Percentiles rank a stretch among this genome's conserved stretches.
These are phyloP conservation scores for Apiotrichum laibachii DNA, from an alignment of 1,284 basidiomycete genomes.

Conservation along the genomic window DNA sequence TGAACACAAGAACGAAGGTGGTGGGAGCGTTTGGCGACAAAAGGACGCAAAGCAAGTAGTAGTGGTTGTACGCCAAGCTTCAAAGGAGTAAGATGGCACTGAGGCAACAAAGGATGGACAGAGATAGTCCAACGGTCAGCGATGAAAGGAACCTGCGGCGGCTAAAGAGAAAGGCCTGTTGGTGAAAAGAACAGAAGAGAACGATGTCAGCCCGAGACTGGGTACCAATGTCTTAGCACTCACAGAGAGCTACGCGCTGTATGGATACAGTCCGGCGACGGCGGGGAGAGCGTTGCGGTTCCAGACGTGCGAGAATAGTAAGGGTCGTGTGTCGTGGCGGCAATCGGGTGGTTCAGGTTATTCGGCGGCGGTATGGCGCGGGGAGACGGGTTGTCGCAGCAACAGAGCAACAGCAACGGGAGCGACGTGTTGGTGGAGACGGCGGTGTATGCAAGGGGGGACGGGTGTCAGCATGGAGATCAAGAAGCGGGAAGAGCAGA, in stretches of 20 bases:
- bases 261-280: not conserved
- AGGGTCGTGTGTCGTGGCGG: not conserved
- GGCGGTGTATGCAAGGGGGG: too few relatives aligned
- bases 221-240: too few relatives aligned
- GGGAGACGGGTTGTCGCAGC: not conserved
- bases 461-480: too few relatives aligned
- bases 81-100: not conserved
- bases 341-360: not conserved
- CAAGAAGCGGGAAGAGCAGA: too few relatives aligned
- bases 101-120: not conserved
- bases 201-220: too few relatives aligned
- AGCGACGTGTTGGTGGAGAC: not conserved
- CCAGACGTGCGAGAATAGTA: not conserved
- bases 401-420: not conserved
- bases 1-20: conserved; percentile 6
- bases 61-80: not conserved
- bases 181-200: too few relatives aligned
- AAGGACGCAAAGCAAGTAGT: not conserved
- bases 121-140: not conserved
- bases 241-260: not conserved
- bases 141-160: not conserved
- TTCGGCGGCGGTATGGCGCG: too few relatives aligned
- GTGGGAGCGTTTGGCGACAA: not conserved
- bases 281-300: not conserved
- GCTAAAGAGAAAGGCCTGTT: too few relatives aligned